A percentile compares a stretch with the other conserved stretches of the same genome.
Conservation (phyloP, 2,329 filamentous ascomycete species). For the Cladosporium sp. region DNA sequence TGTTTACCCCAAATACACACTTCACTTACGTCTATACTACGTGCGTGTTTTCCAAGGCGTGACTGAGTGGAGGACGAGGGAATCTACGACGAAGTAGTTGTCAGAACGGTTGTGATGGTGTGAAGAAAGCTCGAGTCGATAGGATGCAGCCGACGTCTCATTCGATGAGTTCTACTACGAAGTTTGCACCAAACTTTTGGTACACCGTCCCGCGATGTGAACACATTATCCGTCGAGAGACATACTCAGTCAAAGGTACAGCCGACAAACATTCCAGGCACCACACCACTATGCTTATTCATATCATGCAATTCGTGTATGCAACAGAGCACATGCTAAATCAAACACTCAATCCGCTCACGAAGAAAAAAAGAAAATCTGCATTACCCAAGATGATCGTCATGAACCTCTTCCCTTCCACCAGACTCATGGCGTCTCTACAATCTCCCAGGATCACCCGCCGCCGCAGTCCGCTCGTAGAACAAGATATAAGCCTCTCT, state of each 20-base stretch:
- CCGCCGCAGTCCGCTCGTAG: conserved; percentile 42
- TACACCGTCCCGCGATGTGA: too few relatives aligned
- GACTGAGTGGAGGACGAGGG: not conserved
- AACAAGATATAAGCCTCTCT: conserved; percentile 67
- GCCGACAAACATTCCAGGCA: not conserved
- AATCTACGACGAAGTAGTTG: too few relatives aligned
- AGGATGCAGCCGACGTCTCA: too few relatives aligned
- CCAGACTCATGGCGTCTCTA: not conserved
- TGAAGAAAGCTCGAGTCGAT: not conserved
- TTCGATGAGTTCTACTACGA: not conserved
- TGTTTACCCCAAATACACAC: not conserved
- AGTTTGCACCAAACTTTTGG: not conserved
- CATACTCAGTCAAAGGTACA: not conserved
- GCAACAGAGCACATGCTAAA: not conserved
- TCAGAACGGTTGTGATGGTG: too few relatives aligned
- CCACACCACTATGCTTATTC: not conserved
- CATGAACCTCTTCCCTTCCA: not conserved
- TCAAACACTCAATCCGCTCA: not conserved
- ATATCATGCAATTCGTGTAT: not conserved
- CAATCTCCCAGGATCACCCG: conserved; percentile 3
- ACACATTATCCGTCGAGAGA: too few relatives aligned
- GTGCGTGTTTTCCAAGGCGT: not conserved
- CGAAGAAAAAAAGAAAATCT: not conserved
- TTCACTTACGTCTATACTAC: not conserved
- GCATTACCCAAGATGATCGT: not conserved